Percentiles rank a stretch among this genome's conserved stretches.
phyloP scores from a whole-genome alignment of 2,329 filamentous ascomycete species.

The Stagonosporopsis rhizophila region DNA sequence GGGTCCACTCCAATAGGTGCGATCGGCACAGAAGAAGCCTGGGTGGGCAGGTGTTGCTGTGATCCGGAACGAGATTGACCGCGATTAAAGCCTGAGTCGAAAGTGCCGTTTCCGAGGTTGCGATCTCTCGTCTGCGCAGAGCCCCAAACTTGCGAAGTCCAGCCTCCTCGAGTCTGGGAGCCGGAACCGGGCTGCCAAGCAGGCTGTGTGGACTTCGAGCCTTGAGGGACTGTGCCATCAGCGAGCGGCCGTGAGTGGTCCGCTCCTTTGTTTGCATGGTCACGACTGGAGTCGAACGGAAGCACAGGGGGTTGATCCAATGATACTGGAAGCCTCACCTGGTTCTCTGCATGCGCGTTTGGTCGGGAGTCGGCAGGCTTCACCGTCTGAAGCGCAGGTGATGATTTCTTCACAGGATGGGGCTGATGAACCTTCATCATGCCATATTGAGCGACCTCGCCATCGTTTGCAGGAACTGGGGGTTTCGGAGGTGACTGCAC shows the following conservation, averaged over 20 bases:
- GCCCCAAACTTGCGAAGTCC: slow-evolving; percentile 71
- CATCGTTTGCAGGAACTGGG: slow-evolving; percentile 63
- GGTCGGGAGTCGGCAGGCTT: slow-evolving; percentile 31
- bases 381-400: slow-evolving; percentile 21
- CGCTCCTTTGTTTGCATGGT: slow-evolving; percentile 23
- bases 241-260: slow-evolving; percentile 26
- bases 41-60: slow-evolving; percentile 36
- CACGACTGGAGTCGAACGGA: slow-evolving; percentile 31
- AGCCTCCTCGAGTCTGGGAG: slow-evolving; percentile 33
- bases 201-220: slow-evolving; percentile 35
- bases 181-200: slow-evolving; percentile 39
- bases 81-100: slow-evolving; percentile 67
- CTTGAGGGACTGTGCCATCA: slow-evolving; percentile 25
- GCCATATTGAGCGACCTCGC: slow-evolving; percentile 65
- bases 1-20: slow-evolving; percentile 34
- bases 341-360: slow-evolving; percentile 27
- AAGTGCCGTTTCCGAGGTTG: slow-evolving; percentile 79
- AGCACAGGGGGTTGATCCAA: slow-evolving; percentile 25
- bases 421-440: slow-evolving; percentile 69
- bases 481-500: slow-evolving; percentile 62
- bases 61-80: slow-evolving; percentile 52
- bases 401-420: slow-evolving; percentile 55
- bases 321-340: slow-evolving; percentile 28
- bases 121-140: slow-evolving; percentile 71
- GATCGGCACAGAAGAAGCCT: slow-evolving; percentile 33